These are phyloP conservation scores for Coemansia sp. DNA, from an alignment of 192 early-diverging fungal genomes.

Conservation along the genomic window DNA sequence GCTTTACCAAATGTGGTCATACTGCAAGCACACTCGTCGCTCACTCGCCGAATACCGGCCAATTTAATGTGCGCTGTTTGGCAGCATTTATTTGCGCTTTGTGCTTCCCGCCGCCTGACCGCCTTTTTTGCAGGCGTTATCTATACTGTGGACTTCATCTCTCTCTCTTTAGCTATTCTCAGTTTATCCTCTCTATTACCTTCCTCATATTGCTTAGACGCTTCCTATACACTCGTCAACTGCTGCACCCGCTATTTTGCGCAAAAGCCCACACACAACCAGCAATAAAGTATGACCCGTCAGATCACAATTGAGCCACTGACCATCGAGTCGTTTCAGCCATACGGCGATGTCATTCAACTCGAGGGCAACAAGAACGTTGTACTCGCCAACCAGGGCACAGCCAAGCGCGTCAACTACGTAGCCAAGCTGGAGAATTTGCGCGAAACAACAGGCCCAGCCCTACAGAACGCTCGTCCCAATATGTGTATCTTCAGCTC, in stretches of 20 bases:
- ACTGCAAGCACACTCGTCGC: constrained; percentile 1
- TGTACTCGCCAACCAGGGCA: constrained; percentile 72
- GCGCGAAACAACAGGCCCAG: constrained; percentile 30
- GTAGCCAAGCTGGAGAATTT: constrained; percentile 66
- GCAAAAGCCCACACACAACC: background rate
- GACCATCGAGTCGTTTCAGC: constrained; percentile 68
- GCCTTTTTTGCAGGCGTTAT: background rate
- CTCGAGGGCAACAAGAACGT: constrained; percentile 53
- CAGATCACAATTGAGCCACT: constrained; percentile 66
- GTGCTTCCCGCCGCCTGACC: constrained; percentile 1
- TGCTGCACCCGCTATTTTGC: background rate
- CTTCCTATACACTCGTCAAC: constrained; percentile 4
- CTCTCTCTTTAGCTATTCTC: background rate
- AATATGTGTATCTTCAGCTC: constrained; percentile 77
- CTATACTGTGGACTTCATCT: background rate
- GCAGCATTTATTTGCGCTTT: constrained; percentile 6
- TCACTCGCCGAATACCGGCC: background rate
- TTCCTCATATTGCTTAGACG: background rate
- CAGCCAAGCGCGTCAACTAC: constrained; percentile 73
- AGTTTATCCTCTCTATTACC: background rate
- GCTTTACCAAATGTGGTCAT: background rate
- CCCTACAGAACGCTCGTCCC: constrained; percentile 50
- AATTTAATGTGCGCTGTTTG: constrained; percentile 6
- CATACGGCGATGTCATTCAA: constrained; percentile 80
- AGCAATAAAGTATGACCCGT: constrained; percentile 16